phyloP scores from a whole-genome alignment of 805 yeast genomes.

The Phaffomyces antillensis region DNA sequence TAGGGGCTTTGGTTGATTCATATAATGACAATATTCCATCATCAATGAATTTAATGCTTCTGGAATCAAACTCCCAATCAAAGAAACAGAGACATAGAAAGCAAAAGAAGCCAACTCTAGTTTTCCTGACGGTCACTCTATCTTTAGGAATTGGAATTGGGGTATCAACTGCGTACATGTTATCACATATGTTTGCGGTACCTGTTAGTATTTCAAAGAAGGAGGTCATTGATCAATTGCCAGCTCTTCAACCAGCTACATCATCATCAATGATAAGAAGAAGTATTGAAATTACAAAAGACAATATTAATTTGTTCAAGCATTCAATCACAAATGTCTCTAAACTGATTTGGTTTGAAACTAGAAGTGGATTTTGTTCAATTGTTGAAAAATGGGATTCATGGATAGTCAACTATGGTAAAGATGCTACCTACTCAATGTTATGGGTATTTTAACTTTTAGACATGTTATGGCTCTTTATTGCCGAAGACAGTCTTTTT shows the following conservation, averaged over 20 bases:
- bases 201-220: background rate
- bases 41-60: background rate
- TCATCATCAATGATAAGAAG: constrained; percentile 1
- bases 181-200: background rate
- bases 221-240: background rate
- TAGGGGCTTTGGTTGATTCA: background rate
- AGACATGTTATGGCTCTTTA: no score
- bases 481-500: background rate
- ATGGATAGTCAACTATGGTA: constrained; percentile 3
- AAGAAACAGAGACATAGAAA: constrained; percentile 12
- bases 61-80: constrained; percentile 2
- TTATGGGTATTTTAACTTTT: constrained; percentile 9
- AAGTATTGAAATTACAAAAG: background rate
- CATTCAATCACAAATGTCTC: constrained; percentile 6
- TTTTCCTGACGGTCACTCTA: constrained; percentile 14
- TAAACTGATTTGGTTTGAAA: constrained; percentile 7
- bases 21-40: background rate
- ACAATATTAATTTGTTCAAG: constrained; percentile 4
- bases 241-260: no score
- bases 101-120: constrained; percentile 4
- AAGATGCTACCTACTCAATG: constrained; percentile 7
- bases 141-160: constrained; percentile 23
- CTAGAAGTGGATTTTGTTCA: background rate
- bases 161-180: constrained; percentile 14
- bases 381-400: constrained; percentile 7